Conservation (phyloP, 768 basidiomycete species). For the Boletales sp. region DNA sequence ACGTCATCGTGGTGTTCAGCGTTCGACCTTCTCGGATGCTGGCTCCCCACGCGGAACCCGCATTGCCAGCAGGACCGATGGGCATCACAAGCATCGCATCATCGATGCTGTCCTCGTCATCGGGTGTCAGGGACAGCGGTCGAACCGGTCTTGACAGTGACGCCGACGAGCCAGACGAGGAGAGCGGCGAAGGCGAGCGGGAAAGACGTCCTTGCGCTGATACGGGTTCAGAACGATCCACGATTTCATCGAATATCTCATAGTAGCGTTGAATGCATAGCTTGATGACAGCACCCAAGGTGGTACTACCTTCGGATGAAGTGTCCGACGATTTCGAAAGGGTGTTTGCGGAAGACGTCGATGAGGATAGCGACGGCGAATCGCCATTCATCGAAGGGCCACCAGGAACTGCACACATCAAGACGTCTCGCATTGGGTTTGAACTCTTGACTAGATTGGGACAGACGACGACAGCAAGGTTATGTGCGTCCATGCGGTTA, state of each 20-base stretch:
- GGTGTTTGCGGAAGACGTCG: conserved; percentile 11
- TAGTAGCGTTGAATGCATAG: conserved; percentile 81
- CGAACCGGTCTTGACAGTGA: conserved; percentile 22
- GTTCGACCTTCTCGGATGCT: conserved; percentile 9
- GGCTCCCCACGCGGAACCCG: conserved; percentile 6
- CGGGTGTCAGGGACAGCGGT: conserved; percentile 32
- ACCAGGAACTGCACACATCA: conserved; percentile 65
- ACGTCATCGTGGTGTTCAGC: conserved; percentile 25
- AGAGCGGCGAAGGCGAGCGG: conserved; percentile 28
- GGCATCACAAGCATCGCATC: conserved; percentile 76
- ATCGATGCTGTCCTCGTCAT: conserved; percentile 73
- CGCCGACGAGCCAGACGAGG: conserved; percentile 17
- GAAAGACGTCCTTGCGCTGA: conserved; percentile 24
- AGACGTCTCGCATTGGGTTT: conserved; percentile 66
- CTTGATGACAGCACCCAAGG: conserved; percentile 68
- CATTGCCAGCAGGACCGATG: conserved; percentile 42
- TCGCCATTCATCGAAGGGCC: conserved; percentile 37
- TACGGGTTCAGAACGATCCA: conserved; percentile 63
- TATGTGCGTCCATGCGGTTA: conserved; percentile 82
- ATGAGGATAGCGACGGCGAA: conserved; percentile 20
- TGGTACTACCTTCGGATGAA: conserved; percentile 47
- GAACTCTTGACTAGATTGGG: conserved; percentile 76
- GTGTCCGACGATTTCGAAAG: conserved; percentile 26
- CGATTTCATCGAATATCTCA: conserved; percentile 82
- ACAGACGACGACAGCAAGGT: conserved; percentile 73